Conservation (phyloP, 495 filamentous ascomycete genomes). For the Mytilinidion resinicola region DNA sequence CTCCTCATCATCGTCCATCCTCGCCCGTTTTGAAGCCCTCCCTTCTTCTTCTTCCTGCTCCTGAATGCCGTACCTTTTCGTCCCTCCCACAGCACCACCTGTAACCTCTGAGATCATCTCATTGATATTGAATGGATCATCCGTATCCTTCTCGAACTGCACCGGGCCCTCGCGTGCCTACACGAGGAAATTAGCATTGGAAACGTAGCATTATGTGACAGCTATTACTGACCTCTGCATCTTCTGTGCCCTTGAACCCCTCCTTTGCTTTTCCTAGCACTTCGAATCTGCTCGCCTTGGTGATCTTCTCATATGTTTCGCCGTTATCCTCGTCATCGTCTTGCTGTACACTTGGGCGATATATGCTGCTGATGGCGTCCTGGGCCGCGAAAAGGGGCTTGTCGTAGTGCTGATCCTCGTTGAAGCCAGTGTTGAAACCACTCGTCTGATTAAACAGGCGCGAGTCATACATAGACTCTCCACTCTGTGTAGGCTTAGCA, state of each 20-base stretch:
- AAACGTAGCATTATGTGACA: conserved; percentile 2
- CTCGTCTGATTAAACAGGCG: conserved; percentile 89
- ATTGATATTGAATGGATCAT: conserved; percentile 88
- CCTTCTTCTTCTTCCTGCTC: conserved; percentile 62
- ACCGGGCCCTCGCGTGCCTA: conserved; percentile 82
- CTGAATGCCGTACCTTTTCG: conserved; percentile 81
- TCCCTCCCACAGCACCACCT: conserved; percentile 46
- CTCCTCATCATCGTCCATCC: conserved; percentile 67
- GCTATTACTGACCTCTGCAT: conserved; percentile 64
- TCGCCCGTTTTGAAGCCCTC: conserved; percentile 65
- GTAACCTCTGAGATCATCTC: conserved; percentile 81
- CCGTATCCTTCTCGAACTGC: conserved; percentile 90
- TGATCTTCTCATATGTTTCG: conserved; percentile 77
- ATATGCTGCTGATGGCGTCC: conserved; percentile 92
- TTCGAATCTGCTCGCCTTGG: conserved; percentile 77
- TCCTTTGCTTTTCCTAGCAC: conserved; percentile 79
- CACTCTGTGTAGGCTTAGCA: conserved; percentile 85
- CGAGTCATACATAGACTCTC: conserved; percentile 94
- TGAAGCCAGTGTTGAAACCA: conserved; percentile 85
- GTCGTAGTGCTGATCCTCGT: conserved; percentile 96
- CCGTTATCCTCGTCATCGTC: conserved; percentile 73
- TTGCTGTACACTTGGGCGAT: conserved; percentile 68
- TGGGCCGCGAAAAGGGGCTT: conserved; percentile 96
- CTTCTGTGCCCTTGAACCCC: conserved; percentile 78
- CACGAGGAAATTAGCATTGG: conserved; percentile 12